A percentile compares a stretch with the other conserved stretches of the same genome.
These are phyloP conservation scores for Rhododendron simsii DNA, from an alignment of 148 eudicot genomes.

Conservation along the genomic window DNA sequence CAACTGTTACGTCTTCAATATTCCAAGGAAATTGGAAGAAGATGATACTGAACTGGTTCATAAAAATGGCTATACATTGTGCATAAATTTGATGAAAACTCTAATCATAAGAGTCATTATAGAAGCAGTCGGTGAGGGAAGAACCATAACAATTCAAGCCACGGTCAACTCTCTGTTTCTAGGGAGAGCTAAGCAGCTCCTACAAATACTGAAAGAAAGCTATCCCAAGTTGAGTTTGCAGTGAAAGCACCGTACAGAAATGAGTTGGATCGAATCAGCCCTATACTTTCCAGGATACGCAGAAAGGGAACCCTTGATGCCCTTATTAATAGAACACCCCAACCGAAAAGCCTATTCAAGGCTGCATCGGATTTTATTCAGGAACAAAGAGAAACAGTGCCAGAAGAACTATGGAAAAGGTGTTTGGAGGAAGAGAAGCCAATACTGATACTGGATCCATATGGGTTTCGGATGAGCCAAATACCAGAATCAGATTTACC, in stretches of 20 bases:
- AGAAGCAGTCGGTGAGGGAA: no score
- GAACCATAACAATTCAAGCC: no score
- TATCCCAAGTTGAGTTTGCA: no score
- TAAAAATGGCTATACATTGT: no score
- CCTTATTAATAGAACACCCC: background rate
- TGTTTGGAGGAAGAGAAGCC: slow-evolving; percentile 3
- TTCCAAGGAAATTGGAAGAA: no score
- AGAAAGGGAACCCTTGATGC: background rate
- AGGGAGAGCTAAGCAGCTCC: no score
- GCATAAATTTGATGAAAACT: no score
- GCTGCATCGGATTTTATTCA: slow-evolving; percentile 11
- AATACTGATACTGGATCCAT: slow-evolving; percentile 8
- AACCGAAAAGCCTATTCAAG: slow-evolving; percentile 3
- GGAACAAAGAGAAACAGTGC: background rate
- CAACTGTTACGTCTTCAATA: no score
- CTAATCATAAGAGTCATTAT: no score
- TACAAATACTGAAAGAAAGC: no score
- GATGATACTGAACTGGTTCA: no score
- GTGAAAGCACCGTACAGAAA: background rate
- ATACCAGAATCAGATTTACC: slow-evolving; percentile 4
- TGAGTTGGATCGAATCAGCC: slow-evolving; percentile 12
- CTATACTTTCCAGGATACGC: background rate
- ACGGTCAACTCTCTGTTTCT: background rate
- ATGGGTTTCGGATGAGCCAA: slow-evolving; percentile 7
- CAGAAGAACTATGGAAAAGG: background rate